Evolutionary conservation across 192 early-diverging fungal species (phyloP), one percentile per base, ranked within the genome.

Genomic region (Coemansia sp.): DNA sequence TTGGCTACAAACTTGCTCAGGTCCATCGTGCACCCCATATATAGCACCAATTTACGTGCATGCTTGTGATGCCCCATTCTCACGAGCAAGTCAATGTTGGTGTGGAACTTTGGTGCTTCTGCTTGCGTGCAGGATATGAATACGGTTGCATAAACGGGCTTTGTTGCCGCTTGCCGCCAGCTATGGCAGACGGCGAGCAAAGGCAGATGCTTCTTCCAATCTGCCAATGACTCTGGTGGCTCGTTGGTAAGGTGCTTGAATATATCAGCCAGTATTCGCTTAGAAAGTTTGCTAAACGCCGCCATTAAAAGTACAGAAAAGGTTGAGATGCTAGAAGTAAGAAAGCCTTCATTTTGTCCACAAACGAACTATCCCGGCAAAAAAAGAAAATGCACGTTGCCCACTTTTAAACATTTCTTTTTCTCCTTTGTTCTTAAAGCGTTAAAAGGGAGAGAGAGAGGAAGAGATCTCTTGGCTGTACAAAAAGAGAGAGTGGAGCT

Each of bases 201-300:
- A n/a, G 47, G 16, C 18, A 56, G 53, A 11, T 51, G 46, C 21
- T 36, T 26, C 28, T 56, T 64, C 62, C 62, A 64, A 5, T 64
- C 47, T 2, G 11, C 15, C 11, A 56, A 32, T 3, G 44, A 18
- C 36, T 48, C 44, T 14, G 39, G 18, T 1, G 26, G 20, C 14
- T 57, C 14, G n/a, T 14, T 15, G 10, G 40, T 39, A 6, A 48
- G 10, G 15, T 57, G 43, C 12, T 28, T 17, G 18, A 46, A 40
- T 11, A 46, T 12, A 6, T 5, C 18, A 16, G 15, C 10, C 5
- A 38, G 10, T 14, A 41, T 31, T 3, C 14, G 8, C 15, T 26
- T 17, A 7, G 53, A 40, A 31, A 55, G 53, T 5, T 6, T 28
- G 16, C 26, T 23, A 55, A 28, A 41, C 4, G 23, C 23, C 23